Percentiles rank a stretch among this genome's conserved stretches.
phyloP scores from a whole-genome alignment of 1,284 basidiomycete species.

The Leccinum brunneo-olivaceum region DNA sequence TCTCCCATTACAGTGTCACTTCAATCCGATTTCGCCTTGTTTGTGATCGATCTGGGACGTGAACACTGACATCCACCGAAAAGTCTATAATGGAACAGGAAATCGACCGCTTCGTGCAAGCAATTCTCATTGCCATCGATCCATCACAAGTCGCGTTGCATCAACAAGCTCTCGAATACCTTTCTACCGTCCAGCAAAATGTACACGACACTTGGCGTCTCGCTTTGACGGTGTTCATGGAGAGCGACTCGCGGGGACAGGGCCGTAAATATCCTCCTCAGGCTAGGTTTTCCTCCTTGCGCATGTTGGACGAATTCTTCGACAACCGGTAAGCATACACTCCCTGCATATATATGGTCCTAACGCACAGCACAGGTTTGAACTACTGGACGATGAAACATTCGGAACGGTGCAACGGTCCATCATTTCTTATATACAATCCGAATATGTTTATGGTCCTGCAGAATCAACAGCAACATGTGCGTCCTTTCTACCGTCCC shows the following conservation, averaged over 20 bases:
- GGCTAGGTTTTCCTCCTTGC: slow-evolving; percentile 79
- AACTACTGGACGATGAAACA: slow-evolving; percentile 60
- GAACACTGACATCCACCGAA: slow-evolving; percentile 6
- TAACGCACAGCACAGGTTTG: slow-evolving; percentile 44
- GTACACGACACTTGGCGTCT: slow-evolving; percentile 71
- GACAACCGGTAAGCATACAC: slow-evolving; percentile 65
- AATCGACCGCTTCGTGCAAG: slow-evolving; percentile 72
- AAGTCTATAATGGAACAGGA: slow-evolving; percentile 55
- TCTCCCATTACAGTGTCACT: not conserved
- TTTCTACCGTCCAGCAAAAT: slow-evolving; percentile 73
- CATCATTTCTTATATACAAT: slow-evolving; percentile 68
- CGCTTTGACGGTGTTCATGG: slow-evolving; percentile 70
- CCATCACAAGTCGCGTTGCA: slow-evolving; percentile 62
- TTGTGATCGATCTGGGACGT: slow-evolving; percentile 16
- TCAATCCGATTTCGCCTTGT: slow-evolving; percentile 3
- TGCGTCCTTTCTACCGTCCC: slow-evolving; percentile 35
- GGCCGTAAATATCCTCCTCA: slow-evolving; percentile 62
- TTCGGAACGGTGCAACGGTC: slow-evolving; percentile 67
- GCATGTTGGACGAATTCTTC: slow-evolving; percentile 81
- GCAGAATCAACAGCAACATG: slow-evolving; percentile 72
- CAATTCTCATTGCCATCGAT: slow-evolving; percentile 80
- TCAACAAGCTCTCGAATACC: slow-evolving; percentile 76
- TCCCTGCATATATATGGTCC: slow-evolving; percentile 1
- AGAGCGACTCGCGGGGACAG: slow-evolving; percentile 46
- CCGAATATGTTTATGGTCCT: slow-evolving; percentile 71